Percentiles rank a stretch among this genome's conserved stretches.
Conservation (phyloP, 495 filamentous ascomycete genomes). For the Aspergillus conjunctus region DNA sequence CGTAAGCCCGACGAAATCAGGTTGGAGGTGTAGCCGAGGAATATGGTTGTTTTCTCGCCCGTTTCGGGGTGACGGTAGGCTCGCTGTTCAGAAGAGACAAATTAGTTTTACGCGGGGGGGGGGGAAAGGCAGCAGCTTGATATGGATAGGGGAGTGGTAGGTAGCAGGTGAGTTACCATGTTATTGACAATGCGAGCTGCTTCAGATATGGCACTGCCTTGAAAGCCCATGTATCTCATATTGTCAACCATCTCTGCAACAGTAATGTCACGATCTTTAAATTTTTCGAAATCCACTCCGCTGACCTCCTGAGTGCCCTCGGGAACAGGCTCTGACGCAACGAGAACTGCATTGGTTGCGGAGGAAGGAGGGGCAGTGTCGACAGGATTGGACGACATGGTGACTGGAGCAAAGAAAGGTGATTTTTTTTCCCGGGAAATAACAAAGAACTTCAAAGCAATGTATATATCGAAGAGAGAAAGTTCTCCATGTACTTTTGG, state of each 20-base stretch:
- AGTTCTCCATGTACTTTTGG: not conserved
- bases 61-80: slow-evolving; percentile 75
- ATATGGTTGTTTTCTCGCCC: slow-evolving; percentile 78
- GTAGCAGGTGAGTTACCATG: slow-evolving; percentile 64
- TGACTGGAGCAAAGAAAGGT: not conserved
- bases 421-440: not conserved
- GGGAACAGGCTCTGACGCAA: slow-evolving; percentile 81
- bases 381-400: slow-evolving; percentile 12
- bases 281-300: slow-evolving; percentile 88
- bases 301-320: slow-evolving; percentile 69
- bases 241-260: slow-evolving; percentile 80
- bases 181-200: slow-evolving; percentile 86
- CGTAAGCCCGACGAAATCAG: slow-evolving; percentile 93
- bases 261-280: slow-evolving; percentile 71
- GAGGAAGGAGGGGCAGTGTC: slow-evolving; percentile 55
- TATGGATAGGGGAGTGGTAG: slow-evolving; percentile 11
- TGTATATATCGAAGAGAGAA: not conserved
- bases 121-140: not conserved
- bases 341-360: slow-evolving; percentile 83
- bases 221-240: slow-evolving; percentile 88
- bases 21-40: slow-evolving; percentile 96
- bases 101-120: not conserved
- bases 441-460: not conserved
- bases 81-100: slow-evolving; percentile 49
- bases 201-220: slow-evolving; percentile 81